Evolutionary conservation across 768 basidiomycete genomes (phyloP), one percentile per base, ranked within the genome.

Genomic region (Mycena maculata): DNA sequence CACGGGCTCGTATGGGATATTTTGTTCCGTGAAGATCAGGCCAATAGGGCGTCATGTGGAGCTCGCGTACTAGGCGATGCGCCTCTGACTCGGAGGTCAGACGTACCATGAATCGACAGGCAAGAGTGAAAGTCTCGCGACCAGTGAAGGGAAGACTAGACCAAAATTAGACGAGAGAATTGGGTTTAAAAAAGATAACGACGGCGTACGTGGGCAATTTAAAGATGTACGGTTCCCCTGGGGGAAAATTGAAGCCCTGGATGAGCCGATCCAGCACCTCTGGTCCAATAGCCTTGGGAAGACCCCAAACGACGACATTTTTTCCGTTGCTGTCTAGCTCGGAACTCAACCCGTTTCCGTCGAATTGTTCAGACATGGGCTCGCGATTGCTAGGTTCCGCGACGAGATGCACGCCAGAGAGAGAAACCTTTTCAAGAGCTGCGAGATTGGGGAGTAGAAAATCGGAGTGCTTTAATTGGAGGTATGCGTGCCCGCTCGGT

Each of bases 11-110:
- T 61, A 90, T 72, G 27, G 74, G 76, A 72, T 82, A 87, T 67
- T 78, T 80, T 45, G 77, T 75, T 20, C 78, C 79, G 64, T 79
- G 77, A 2, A 53, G 52, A 20, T 77, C 81, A 28, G 79, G 78
- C 11, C 77, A 76, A 64, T 80, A 87, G 38, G 79, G 77, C 1
- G 86, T 88, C 82, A 88, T 84, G 74, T 95, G 91, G 48, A 90
- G 65, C 39, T 80, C 76, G 54, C 90, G 87, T 22, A 88, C 89
- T 27, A 94, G 77, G 57, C 86, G 86, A 71, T 92, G 87, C 1
- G 93, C 93, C 72, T 94, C 91, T 11, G 90, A 83, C 20, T 82
- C 78, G 0, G 87, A 87, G 3, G 78, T 75, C 58, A 91, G 76
- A 36, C 86, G 87, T 28, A 94, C 81, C 12, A 89, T 69, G 69